Percentiles rank a stretch among this genome's conserved stretches.
Evolutionary conservation across 257 asterid genomes (phyloP).

Genomic region (Solanum medicagineum): DNA sequence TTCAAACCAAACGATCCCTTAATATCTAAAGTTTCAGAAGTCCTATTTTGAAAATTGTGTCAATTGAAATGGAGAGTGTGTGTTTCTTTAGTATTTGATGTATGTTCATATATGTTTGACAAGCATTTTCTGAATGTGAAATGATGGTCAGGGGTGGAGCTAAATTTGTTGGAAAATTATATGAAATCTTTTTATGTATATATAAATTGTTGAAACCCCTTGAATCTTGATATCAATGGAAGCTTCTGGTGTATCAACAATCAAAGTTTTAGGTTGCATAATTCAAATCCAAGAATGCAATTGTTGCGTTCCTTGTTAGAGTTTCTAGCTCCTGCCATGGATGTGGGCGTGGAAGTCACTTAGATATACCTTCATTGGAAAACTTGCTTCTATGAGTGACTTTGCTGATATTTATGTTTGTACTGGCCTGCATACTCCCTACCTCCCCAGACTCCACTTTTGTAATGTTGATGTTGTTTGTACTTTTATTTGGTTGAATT

Average conservation of each 20-base stretch:
- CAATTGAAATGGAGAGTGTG: neutral
- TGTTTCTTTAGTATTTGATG: neutral
- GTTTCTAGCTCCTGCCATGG: neutral
- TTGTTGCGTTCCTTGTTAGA: neutral
- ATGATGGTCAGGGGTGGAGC: neutral
- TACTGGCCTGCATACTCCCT: neutral
- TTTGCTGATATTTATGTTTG: neutral
- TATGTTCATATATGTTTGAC: neutral
- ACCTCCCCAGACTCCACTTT: no score
- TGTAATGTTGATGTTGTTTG: no score
- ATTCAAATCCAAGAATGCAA: neutral
- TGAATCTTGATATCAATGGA: neutral
- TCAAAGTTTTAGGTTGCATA: neutral
- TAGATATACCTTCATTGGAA: neutral
- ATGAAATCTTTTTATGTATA: neutral
- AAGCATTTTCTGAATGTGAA: neutral
- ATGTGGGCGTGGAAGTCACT: neutral
- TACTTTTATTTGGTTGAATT: neutral
- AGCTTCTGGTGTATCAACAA: neutral
- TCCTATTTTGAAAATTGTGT: no score
- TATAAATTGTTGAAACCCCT: neutral
- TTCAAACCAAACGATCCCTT: no score
- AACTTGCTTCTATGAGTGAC: neutral
- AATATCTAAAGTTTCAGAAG: neutral
- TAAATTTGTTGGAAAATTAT: neutral